Percentiles rank a stretch among this genome's conserved stretches.
phyloP scores from a whole-genome alignment of 2,329 filamentous ascomycete genomes.

The Paecilomyces formosus region DNA sequence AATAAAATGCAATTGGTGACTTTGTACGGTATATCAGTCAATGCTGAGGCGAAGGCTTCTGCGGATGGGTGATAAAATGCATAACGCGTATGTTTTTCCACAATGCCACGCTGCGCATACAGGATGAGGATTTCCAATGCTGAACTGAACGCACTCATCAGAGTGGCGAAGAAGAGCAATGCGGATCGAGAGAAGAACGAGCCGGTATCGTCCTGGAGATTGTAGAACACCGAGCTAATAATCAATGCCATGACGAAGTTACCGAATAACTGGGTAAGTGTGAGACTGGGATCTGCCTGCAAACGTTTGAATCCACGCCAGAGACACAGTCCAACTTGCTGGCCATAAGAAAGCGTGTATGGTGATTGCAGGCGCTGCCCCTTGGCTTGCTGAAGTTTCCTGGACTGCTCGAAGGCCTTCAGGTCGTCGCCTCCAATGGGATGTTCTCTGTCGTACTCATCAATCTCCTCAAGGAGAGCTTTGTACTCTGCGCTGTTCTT shows the following conservation, averaged over 20 bases:
- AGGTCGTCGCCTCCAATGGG: constrained; percentile 36
- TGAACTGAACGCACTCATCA: constrained; percentile 78
- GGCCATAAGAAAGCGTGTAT: constrained; percentile 68
- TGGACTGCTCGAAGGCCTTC: constrained; percentile 33
- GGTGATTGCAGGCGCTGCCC: constrained; percentile 60
- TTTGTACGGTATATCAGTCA: constrained; percentile 81
- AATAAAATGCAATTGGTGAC: constrained; percentile 66
- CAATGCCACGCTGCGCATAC: constrained; percentile 82
- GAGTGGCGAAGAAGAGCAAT: constrained; percentile 77
- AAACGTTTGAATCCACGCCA: constrained; percentile 74
- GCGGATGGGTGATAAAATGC: constrained; percentile 84
- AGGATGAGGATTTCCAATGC: constrained; percentile 78
- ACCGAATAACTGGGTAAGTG: constrained; percentile 56
- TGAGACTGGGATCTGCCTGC: constrained; percentile 67
- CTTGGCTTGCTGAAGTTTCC: constrained; percentile 37
- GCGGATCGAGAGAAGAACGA: constrained; percentile 76
- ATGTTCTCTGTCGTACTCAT: constrained; percentile 35
- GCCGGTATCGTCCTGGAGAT: constrained; percentile 55
- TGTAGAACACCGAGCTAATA: constrained; percentile 74
- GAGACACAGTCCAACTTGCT: constrained; percentile 73
- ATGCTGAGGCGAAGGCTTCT: constrained; percentile 80
- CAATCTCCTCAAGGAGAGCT: constrained; percentile 34
- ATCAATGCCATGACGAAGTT: constrained; percentile 73
- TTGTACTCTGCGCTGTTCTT: constrained; percentile 45
- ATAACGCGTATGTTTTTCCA: constrained; percentile 82